These are phyloP conservation scores for Mimosa pudica DNA, from an alignment of 306 rosid species.

Conservation along the genomic window DNA sequence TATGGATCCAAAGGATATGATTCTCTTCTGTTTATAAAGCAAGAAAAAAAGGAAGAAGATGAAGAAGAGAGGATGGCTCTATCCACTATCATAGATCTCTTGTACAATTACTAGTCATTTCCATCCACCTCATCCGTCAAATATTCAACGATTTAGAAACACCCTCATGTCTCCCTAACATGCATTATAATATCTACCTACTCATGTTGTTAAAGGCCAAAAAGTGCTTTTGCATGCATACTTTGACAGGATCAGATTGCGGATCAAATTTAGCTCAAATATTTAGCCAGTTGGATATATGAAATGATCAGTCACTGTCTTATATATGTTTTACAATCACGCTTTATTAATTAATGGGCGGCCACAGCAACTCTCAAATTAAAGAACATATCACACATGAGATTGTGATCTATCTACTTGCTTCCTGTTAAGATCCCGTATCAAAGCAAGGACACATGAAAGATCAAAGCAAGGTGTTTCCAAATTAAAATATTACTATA, in stretches of 20 bases:
- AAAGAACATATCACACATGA: neutral
- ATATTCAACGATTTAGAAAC: neutral
- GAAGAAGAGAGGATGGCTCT: neutral
- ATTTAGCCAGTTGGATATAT: slow-evolving; percentile 9
- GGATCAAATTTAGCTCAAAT: slow-evolving; percentile 23
- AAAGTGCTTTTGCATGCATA: neutral
- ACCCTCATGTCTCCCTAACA: neutral
- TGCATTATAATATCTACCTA: slow-evolving; percentile 14
- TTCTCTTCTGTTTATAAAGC: slow-evolving; percentile 24
- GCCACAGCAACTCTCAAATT: neutral
- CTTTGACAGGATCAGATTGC: slow-evolving; percentile 24
- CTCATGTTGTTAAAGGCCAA: slow-evolving; percentile 11
- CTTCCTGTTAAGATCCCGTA: slow-evolving; percentile 29
- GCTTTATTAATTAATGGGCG: neutral
- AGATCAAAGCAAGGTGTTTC: neutral
- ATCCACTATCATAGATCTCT: slow-evolving; percentile 31
- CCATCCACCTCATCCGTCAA: neutral
- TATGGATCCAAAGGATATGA: slow-evolving; percentile 41
- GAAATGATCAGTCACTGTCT: neutral
- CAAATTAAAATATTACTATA: neutral
- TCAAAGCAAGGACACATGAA: no score
- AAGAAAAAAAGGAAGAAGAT: slow-evolving; percentile 1
- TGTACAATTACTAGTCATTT: neutral
- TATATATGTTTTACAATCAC: neutral
- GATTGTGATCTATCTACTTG: slow-evolving; percentile 41